Evolutionary conservation across 2,329 filamentous ascomycete genomes (phyloP).

Genomic region (Stagonosporopsis vannaccii): DNA sequence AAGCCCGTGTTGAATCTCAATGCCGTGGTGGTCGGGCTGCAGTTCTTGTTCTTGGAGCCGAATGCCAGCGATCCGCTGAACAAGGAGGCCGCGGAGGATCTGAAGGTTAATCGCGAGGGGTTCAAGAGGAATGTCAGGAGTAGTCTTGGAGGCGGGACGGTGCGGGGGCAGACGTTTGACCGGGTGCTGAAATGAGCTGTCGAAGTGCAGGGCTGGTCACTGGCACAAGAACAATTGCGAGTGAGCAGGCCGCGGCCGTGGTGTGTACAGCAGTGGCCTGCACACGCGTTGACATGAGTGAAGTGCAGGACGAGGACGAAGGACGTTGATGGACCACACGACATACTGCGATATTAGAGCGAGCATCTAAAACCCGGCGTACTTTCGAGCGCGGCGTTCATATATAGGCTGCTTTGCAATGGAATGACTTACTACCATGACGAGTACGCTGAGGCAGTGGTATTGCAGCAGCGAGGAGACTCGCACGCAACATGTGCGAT

Average conservation of each 20-base stretch:
- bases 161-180: conserved; percentile 79
- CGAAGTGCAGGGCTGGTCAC: not conserved
- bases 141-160: conserved; percentile 80
- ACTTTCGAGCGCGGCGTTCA: conserved; percentile 39
- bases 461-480: not conserved
- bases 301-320: not conserved
- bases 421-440: not conserved
- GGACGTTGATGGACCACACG: not conserved
- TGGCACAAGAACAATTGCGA: not conserved
- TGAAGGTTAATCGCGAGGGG: conserved; percentile 81
- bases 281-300: not conserved
- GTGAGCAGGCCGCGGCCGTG: not conserved
- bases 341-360: conserved; percentile 13
- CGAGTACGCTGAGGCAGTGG: too few relatives aligned
- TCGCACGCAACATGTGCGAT: too few relatives aligned
- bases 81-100: conserved; percentile 94
- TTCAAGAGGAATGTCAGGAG: conserved; percentile 91
- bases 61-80: conserved; percentile 98
- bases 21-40: conserved; percentile 92
- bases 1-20: conserved; percentile 98
- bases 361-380: conserved; percentile 39
- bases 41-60: conserved; percentile 97
- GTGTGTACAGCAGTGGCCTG: not conserved
- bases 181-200: conserved; percentile 73
- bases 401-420: conserved; percentile 28